phyloP scores from a whole-genome alignment of 345 rosid genomes.

The Sonneratia caseolaris region DNA sequence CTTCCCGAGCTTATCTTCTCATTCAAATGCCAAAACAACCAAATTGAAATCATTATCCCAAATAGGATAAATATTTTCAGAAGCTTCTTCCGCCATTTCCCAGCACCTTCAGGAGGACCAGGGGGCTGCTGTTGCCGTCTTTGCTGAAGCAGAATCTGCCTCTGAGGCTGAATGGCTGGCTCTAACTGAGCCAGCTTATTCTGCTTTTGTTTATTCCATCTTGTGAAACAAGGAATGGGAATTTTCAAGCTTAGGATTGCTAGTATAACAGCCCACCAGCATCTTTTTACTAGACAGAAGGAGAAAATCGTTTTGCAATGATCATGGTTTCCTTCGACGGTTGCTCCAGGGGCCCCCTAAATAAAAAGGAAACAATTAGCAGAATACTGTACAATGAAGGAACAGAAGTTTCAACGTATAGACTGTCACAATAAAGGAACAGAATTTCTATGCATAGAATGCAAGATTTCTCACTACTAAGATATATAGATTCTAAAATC shows the following conservation, averaged over 20 bases:
- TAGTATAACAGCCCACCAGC: conserved; percentile 45
- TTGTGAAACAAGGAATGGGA: conserved; percentile 20
- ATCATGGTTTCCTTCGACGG: conserved; percentile 11
- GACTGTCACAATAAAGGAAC: not conserved
- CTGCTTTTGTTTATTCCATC: conserved; percentile 20
- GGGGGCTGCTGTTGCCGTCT: conserved; percentile 43
- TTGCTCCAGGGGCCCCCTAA: conserved; percentile 27
- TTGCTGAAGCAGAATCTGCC: conserved; percentile 30
- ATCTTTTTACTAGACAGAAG: conserved; percentile 25
- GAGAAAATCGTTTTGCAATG: conserved; percentile 15
- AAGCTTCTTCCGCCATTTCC: conserved; percentile 65
- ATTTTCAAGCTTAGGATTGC: conserved; percentile 28
- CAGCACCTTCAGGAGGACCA: conserved; percentile 40
- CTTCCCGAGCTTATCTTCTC: conserved; percentile 27
- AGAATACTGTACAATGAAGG: not conserved
- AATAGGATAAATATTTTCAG: conserved; percentile 36
- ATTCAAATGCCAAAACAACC: conserved; percentile 50
- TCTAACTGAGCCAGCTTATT: conserved; percentile 20
- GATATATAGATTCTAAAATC: not conserved
- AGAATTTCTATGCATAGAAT: too few species aligned
- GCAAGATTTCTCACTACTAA: not conserved
- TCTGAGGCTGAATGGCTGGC: conserved; percentile 24
- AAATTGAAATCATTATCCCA: conserved; percentile 46
- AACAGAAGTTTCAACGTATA: too few species aligned
- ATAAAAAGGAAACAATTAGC: not conserved